A percentile compares a stretch with the other conserved stretches of the same genome.
These are phyloP conservation scores for Thuidium tamariscinum DNA, from an alignment of 225 moss, liverwort and hornwort genomes.

Conservation along the genomic window DNA sequence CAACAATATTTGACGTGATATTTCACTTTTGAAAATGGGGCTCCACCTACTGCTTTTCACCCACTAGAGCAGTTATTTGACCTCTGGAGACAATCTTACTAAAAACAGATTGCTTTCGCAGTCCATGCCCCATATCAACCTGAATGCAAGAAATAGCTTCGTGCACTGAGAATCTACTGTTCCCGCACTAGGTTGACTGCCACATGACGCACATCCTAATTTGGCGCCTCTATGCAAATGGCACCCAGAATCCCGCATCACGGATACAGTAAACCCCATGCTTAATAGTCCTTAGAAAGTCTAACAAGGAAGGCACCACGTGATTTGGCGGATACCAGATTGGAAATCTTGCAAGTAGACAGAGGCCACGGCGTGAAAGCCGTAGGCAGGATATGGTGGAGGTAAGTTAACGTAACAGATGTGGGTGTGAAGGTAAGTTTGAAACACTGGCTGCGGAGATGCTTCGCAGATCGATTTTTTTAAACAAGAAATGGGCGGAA, in stretches of 20 bases:
- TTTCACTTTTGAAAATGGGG: neutral
- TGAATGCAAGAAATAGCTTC: neutral
- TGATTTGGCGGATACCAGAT: neutral
- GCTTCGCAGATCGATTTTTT: neutral
- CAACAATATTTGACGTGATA: neutral
- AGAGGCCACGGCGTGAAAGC: neutral
- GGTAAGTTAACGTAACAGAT: neutral
- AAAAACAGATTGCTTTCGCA: no score
- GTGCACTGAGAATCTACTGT: neutral
- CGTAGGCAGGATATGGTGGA: neutral
- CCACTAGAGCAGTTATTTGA: neutral
- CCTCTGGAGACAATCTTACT: neutral
- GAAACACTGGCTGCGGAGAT: neutral
- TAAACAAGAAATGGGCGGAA: neutral
- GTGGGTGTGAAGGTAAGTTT: neutral
- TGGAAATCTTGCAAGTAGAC: neutral
- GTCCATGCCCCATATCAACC: neutral
- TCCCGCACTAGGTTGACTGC: neutral
- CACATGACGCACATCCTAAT: neutral
- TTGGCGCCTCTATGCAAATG: neutral
- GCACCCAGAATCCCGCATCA: neutral
- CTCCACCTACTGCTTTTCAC: neutral
- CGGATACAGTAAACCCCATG: neutral
- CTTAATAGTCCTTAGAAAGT: neutral
- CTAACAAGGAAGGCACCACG: neutral